Evolutionary conservation across 83 land plant species (phyloP), one percentile per base, ranked within the genome.

Genomic region (Diphasiastrum complanatum): DNA sequence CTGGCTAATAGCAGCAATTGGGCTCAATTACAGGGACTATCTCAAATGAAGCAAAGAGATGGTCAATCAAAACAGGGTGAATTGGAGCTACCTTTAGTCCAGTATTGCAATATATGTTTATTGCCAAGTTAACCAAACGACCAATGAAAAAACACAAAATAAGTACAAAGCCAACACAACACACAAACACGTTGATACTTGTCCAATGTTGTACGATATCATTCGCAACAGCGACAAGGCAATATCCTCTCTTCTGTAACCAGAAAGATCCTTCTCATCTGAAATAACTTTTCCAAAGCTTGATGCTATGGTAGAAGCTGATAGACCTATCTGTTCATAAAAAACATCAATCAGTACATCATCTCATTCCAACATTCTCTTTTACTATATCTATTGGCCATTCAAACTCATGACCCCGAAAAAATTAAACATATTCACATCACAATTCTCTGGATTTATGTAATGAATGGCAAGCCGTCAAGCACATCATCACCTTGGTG

Each of bases 131-230:
- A n/a, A n/a, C n/a, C n/a, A n/a, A n/a, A n/a, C n/a, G n/a, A n/a
- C n/a, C n/a, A n/a, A n/a, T n/a, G n/a, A n/a, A n/a, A n/a, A n/a
- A n/a, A n/a, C n/a, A n/a, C n/a, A n/a, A n/a, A n/a, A n/a, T n/a
- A n/a, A n/a, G n/a, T n/a, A n/a, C n/a, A n/a, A n/a, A n/a, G n/a
- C n/a, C n/a, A n/a, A n/a, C n/a, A n/a, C n/a, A n/a, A n/a, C n/a
- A n/a, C n/a, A n/a, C n/a, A n/a, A n/a, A n/a, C n/a, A n/a, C n/a
- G n/a, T n/a, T n/a, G n/a, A n/a, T n/a, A 86, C 91, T 74, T 86
- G 91, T 23, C 95, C 93, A 61, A 90, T 90, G 60, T 90, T 90
- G 53, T 90, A 90, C 23, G 97, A 90, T 28, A 90, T 90, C 97
- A 90, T 90, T 20, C 97, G 76, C 48, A 90, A 73, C 31, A 90